Evolutionary conservation across 208 protist genomes (phyloP), one percentile per base, ranked within the genome.

Genomic region (Wallacemonas rigidus): DNA sequence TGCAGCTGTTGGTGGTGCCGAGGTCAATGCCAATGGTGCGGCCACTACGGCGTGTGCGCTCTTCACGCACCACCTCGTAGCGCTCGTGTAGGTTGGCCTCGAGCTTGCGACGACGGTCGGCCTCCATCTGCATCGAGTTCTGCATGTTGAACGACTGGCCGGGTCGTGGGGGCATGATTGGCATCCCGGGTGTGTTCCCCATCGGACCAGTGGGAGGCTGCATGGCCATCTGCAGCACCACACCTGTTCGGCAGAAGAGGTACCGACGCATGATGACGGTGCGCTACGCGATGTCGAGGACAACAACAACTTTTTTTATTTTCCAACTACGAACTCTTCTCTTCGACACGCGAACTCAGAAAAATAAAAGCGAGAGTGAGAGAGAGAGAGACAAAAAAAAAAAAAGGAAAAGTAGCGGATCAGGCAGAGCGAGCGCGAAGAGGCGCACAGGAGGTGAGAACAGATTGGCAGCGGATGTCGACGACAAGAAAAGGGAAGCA

Each of bases 1-100:
- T 95, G 83, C 97, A 99, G 81, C 94, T 98, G 83, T 99, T 99
- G 12, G 98, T 99, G 5, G 98, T 99, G 67, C 98, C 98, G n/a
- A 99, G 83, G 85, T 99, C 98, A 71, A 99, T 99, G 70, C 98
- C 98, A 77, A 99, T 94, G 26, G 87, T 82, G 3, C 92, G 90
- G 36, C 90, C 89, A n/a, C 43, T 75, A 8, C 44, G 60, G 2
- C 68, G 71, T 2, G 53, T 61, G 39, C 83, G 82, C 69, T 87
- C 79, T 77, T 94, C 88, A 61, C 88, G 85, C n/a, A 95, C 90
- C 1, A 97, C 88, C 45, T 88, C 78, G 74, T 86, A 95, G 50
- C 83, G 88, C 58, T 61, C 80, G 15, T 82, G 79, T 8, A 83
- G 87, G 44, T 78, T 79, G 69, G 91, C 80, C 48, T 89, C 86